Evolutionary conservation across 306 rosid species (phyloP), one percentile per base, ranked within the genome.

Genomic region (Pueraria montana): DNA sequence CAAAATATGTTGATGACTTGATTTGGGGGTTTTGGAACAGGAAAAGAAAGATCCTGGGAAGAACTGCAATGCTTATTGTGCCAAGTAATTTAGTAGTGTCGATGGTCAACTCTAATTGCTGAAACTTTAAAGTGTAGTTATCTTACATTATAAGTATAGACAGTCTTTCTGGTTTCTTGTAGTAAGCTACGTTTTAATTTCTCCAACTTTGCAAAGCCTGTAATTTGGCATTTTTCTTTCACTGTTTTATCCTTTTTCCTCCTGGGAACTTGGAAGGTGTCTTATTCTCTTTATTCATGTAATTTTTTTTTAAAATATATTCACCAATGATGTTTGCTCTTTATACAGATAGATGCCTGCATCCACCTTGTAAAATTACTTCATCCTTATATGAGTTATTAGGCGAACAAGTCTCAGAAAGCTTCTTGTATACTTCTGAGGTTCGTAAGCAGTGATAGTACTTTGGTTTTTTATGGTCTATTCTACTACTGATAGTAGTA

Each of bases 351-450:
- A 75, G 69, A 78, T 88, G 91, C 83, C 56, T 38, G 30, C 86
- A 69, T 6, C 83, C 77, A 26, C 87, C 88, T 62, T 88, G 91
- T 85, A 81, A 75, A 68, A 79, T 74, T 49, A 78, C 80, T 27
- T 84, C 91, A 43, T 84, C 88, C 45, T 63, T 86, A 71, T 49
- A 45, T 23, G 83, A 88, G 85, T 53, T 75, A 55, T 81, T 56
- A 55, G 86, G 87, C 49, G 34, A 78, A 66, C 89, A 83, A 56
- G 53, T 81, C 81, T 73, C 83, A 1, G 46, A 81, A 74, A 48
- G 45, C 86, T 81, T 88, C 76, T 70, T 81, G 64, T 88, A 73
- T 80, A 81, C 83, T 73, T 83, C 91, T 78, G 87, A 88, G 91
- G 89, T 87, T 62, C 2, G 83, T 77, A 52, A 21, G 30, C 18